Evolutionary conservation across 2,329 filamentous ascomycete species (phyloP), one percentile per base, ranked within the genome.

Genomic region (Pseudogymnoascus sp.): DNA sequence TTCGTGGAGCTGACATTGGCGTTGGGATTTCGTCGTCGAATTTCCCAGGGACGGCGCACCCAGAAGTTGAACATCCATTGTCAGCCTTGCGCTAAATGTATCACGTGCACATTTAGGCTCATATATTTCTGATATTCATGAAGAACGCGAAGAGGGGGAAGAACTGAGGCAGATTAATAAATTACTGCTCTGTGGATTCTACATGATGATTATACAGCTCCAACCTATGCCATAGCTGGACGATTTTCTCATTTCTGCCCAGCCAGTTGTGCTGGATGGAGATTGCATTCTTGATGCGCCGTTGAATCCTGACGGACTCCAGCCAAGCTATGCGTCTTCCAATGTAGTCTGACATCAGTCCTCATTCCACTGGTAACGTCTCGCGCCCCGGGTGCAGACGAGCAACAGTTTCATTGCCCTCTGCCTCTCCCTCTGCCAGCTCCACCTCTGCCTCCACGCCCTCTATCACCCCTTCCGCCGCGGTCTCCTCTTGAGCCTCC

Each of bases 401-500:
- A 39, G 58, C 35, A 39, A 41, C 21, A 25, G 21, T 39, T 59
- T 38, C 38, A 59, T 38, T 59, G 33, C 58, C 38, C 58, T 39
- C 35, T 15, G 25, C 68, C 69, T 36, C 70, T 69, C 13, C 70
- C 65, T 55, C 70, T 64, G 33, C 77, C 75, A 64, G 76, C 70
- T 27, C 77, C 70, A 63, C 81, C 81, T 64, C 77, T 69, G n/a
- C 80, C 78, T 60, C 77, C 76, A 21, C 84, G 71, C 1, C 78
- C 77, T 58, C 78, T 71, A 58, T 75, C 80, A 39, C 81, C 78
- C 29, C 81, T 77, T n/a, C 82, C 79, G 65, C 81, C 80, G 64
- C 83, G 79, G 62, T 83, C 78, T 48, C 84, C 82, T 31, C 83
- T 80, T 17, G 83, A 76, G 58, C 81, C 78, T 48, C 80, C 79